Evolutionary conservation across 106 monocot genomes (phyloP).

Genomic region (Cymbidium sinense): DNA sequence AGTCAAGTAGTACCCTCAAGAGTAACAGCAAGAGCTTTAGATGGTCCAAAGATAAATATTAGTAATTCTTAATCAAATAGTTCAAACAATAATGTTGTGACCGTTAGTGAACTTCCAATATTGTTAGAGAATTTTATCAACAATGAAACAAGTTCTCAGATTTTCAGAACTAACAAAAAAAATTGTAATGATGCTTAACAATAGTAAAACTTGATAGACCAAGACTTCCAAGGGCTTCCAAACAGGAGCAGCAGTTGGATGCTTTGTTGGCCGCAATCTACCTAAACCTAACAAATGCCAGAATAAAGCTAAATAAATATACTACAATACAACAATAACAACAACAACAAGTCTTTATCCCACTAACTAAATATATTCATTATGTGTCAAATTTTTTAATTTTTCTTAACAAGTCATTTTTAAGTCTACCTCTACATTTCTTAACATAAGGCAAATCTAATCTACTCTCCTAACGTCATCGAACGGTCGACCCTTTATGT

Average conservation of each 20-base stretch:
- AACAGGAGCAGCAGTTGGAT: neutral
- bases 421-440: no score
- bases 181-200: neutral
- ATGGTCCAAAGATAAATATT: neutral
- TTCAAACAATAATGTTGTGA: neutral
- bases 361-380: no score
- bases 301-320: neutral
- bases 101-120: neutral
- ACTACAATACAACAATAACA: neutral
- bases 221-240: neutral
- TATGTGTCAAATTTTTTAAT: no score
- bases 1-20: neutral
- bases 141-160: neutral
- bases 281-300: neutral
- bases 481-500: no score
- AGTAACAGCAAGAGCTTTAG: neutral
- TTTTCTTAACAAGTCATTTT: no score
- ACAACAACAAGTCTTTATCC: no score
- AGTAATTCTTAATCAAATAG: neutral
- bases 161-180: neutral
- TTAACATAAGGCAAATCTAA: no score
- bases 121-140: neutral
- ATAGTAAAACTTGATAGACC: neutral
- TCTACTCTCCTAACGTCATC: no score
- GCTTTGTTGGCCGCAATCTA: neutral